These are phyloP conservation scores for Mediolabrus comicus DNA, from an alignment of 108 stramenopile species.

Conservation along the genomic window DNA sequence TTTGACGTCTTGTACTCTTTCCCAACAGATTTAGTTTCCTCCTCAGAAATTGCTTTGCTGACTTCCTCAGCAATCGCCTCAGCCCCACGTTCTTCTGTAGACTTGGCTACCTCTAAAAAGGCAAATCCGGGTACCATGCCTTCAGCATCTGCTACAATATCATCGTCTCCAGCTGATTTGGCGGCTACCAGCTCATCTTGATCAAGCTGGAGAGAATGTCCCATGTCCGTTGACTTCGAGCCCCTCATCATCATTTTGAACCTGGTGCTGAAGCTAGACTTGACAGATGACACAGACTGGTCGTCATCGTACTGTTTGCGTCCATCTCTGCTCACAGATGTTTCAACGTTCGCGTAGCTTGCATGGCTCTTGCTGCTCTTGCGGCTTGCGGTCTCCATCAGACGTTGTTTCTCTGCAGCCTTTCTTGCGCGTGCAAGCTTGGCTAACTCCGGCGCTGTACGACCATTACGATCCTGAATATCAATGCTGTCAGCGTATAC, in stretches of 20 bases:
- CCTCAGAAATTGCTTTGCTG: conserved; percentile 7
- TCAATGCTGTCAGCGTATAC: conserved; percentile 41
- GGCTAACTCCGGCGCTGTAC: conserved; percentile 40
- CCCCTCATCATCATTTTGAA: conserved; percentile 34
- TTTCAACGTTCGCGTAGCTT: neutral
- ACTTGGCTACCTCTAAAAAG: conserved; percentile 22
- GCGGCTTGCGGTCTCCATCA: conserved; percentile 10
- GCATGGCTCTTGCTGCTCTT: neutral
- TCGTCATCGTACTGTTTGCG: conserved; percentile 18
- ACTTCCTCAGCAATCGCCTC: neutral
- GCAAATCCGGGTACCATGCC: conserved; percentile 45
- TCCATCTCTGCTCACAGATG: neutral
- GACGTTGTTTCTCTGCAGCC: conserved; percentile 27
- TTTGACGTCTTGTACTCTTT: conserved; percentile 19
- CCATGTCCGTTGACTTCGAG: conserved; percentile 32
- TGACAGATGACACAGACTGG: conserved; percentile 8
- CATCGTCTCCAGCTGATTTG: conserved; percentile 1
- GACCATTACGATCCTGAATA: conserved; percentile 41
- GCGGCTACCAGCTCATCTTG: neutral
- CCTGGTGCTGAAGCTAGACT: conserved; percentile 30
- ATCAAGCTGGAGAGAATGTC: conserved; percentile 16
- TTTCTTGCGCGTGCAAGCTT: conserved; percentile 39
- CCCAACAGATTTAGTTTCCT: conserved; percentile 7
- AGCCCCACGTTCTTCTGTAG: conserved; percentile 4
- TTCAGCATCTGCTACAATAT: neutral